phyloP scores from a whole-genome alignment of 805 yeast genomes.

The Schizosaccharomyces lindneri region DNA sequence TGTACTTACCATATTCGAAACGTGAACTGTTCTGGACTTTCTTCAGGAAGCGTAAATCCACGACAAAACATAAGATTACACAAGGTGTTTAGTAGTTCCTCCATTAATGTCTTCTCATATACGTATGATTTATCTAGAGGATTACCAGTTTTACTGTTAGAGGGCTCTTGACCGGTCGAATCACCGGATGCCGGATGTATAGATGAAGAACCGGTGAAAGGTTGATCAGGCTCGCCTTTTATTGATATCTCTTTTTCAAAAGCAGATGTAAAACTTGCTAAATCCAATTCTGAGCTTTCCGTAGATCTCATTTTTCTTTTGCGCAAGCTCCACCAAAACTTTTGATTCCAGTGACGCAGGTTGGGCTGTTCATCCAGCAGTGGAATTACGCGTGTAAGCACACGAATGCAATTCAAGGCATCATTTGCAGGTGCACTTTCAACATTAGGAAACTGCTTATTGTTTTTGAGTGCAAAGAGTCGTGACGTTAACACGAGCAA shows the following conservation, averaged over 20 bases:
- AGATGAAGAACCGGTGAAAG: not conserved
- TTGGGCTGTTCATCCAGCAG: not conserved
- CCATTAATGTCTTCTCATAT: constrained; percentile 3
- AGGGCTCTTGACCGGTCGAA: not conserved
- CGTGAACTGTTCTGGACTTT: constrained; percentile 13
- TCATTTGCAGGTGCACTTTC: not conserved
- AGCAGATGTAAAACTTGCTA: not conserved
- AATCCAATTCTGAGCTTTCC: not conserved
- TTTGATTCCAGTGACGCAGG: not conserved
- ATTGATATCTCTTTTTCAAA: too few species aligned
- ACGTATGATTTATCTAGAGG: not conserved
- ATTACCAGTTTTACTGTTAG: not conserved
- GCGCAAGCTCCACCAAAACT: constrained; percentile 1
- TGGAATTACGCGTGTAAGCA: not conserved
- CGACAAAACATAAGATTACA: not conserved
- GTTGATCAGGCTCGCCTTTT: too few species aligned
- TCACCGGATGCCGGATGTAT: not conserved
- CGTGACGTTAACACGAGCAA: not conserved
- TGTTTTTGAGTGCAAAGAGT: not conserved
- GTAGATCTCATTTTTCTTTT: not conserved
- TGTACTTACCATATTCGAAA: constrained; percentile 36
- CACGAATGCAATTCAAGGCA: not conserved
- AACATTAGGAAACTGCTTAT: not conserved
- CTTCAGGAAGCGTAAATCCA: not conserved
- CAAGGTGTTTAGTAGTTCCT: not conserved